These are phyloP conservation scores for Talinum fruticosum DNA, from an alignment of 148 eudicot genomes.

Conservation along the genomic window DNA sequence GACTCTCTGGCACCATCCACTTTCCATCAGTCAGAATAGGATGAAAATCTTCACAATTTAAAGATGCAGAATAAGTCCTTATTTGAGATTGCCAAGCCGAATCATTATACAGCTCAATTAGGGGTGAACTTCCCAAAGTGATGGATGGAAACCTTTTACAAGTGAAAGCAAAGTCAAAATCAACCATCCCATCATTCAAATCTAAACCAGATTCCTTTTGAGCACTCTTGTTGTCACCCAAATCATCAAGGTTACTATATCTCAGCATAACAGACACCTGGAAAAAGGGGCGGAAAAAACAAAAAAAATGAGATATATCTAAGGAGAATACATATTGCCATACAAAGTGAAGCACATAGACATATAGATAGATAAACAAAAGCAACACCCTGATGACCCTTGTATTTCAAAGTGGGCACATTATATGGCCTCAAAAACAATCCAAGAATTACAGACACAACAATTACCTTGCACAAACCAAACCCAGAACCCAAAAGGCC, in stretches of 20 bases:
- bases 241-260: conserved; percentile 47
- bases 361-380: background rate
- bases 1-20: conserved; percentile 43
- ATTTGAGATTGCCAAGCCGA: conserved; percentile 36
- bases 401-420: background rate
- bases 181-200: conserved; percentile 27
- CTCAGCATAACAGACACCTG: conserved; percentile 65
- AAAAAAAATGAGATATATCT: conserved; percentile 4
- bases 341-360: background rate
- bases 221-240: conserved; percentile 37
- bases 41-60: conserved; percentile 39
- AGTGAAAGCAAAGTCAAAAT: conserved; percentile 47
- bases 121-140: conserved; percentile 55
- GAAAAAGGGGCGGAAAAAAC: conserved; percentile 8
- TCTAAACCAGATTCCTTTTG: conserved; percentile 25
- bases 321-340: background rate
- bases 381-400: background rate
- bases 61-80: conserved; percentile 32
- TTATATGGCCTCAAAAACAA: too few species aligned
- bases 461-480: too few species aligned
- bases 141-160: conserved; percentile 79
- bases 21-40: conserved; percentile 38
- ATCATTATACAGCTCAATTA: conserved; percentile 61
- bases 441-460: too few species aligned
- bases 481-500: too few species aligned